phyloP scores from a whole-genome alignment of 2,329 filamentous ascomycete genomes.

The Amphichorda felina region DNA sequence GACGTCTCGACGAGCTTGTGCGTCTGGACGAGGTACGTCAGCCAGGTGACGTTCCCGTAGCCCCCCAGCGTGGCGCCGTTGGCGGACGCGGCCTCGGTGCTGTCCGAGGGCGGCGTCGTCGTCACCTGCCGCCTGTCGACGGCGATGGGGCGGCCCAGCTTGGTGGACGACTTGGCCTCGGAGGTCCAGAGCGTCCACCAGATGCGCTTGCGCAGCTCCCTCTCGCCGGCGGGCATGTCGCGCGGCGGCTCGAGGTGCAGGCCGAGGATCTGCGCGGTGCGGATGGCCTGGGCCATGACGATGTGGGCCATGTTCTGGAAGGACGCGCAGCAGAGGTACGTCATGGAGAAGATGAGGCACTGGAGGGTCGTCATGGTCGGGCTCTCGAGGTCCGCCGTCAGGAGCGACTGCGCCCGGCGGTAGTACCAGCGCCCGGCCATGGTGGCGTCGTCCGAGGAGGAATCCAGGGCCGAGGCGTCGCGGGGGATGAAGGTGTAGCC shows the following conservation, averaged over 20 bases:
- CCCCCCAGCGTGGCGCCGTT: slow-evolving; percentile 7
- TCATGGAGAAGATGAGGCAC: slow-evolving; percentile 27
- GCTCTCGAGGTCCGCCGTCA: slow-evolving; percentile 31
- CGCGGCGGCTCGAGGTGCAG: slow-evolving; percentile 32
- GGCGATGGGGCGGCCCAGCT: slow-evolving; percentile 31
- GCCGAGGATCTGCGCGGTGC: slow-evolving; percentile 33
- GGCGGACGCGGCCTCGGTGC: slow-evolving; percentile 5
- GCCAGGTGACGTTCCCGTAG: slow-evolving; percentile 10
- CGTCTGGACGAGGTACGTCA: slow-evolving; percentile 8
- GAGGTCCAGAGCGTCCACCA: slow-evolving; percentile 40
- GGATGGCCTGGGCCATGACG: slow-evolving; percentile 24
- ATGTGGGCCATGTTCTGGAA: slow-evolving; percentile 35
- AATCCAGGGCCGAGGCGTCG: not conserved
- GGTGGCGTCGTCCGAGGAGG: slow-evolving; percentile 18
- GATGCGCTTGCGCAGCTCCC: slow-evolving; percentile 33
- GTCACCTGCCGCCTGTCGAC: slow-evolving; percentile 18
- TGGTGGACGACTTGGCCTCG: slow-evolving; percentile 33
- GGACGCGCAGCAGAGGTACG: slow-evolving; percentile 34
- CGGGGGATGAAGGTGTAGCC: slow-evolving; percentile 17
- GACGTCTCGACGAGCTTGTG: slow-evolving; percentile 7
- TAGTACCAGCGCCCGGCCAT: slow-evolving; percentile 34
- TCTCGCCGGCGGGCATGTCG: slow-evolving; percentile 15
- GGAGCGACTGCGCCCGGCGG: slow-evolving; percentile 29
- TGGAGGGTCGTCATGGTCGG: slow-evolving; percentile 35
- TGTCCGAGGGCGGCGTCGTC: slow-evolving; percentile 19